These are phyloP conservation scores for Umbelopsis sp. DNA, from an alignment of 192 early-diverging fungal species.

Conservation along the genomic window DNA sequence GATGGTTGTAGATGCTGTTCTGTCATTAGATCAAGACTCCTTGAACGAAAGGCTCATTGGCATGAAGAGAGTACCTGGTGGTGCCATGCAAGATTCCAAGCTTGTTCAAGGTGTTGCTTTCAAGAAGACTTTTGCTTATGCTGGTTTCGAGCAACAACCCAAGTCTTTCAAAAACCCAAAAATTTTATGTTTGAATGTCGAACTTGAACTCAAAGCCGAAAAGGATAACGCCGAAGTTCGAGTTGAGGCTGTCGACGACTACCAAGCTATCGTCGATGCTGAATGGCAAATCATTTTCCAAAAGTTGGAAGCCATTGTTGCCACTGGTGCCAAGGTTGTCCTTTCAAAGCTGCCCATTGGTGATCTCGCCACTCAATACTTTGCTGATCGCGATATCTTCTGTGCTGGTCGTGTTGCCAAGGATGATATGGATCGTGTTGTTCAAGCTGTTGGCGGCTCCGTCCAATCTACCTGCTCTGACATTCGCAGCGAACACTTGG, in stretches of 20 bases:
- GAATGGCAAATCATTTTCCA: constrained; percentile 99
- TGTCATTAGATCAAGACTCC: constrained; percentile 93
- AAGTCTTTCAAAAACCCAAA: constrained; percentile 90
- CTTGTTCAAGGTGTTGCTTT: constrained; percentile 97
- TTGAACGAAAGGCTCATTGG: constrained; percentile 97
- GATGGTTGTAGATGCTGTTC: constrained; percentile 97
- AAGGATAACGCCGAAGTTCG: constrained; percentile 99
- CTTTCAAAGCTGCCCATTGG: constrained; percentile 97
- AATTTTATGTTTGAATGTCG: constrained; percentile 93
- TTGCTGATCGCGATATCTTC: constrained; percentile 99
- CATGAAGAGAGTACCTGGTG: constrained; percentile 97
- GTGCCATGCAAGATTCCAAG: constrained; percentile 98
- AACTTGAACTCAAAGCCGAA: constrained; percentile 98
- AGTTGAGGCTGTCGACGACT: constrained; percentile 93
- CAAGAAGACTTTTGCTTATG: constrained; percentile 99
- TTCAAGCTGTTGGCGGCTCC: constrained; percentile 92
- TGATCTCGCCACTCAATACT: constrained; percentile 99
- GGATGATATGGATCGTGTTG: constrained; percentile 91
- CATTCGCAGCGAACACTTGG: constrained; percentile 79
- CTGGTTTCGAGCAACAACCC: constrained; percentile 99
- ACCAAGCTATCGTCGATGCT: constrained; percentile 99
- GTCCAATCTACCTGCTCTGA: constrained; percentile 92
- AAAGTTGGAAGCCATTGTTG: constrained; percentile 94
- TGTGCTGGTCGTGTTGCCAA: constrained; percentile 96
- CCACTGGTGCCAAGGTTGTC: constrained; percentile 96